phyloP scores from a whole-genome alignment of 176 grass and related monocot genomes.

The Oryza australiensis region DNA sequence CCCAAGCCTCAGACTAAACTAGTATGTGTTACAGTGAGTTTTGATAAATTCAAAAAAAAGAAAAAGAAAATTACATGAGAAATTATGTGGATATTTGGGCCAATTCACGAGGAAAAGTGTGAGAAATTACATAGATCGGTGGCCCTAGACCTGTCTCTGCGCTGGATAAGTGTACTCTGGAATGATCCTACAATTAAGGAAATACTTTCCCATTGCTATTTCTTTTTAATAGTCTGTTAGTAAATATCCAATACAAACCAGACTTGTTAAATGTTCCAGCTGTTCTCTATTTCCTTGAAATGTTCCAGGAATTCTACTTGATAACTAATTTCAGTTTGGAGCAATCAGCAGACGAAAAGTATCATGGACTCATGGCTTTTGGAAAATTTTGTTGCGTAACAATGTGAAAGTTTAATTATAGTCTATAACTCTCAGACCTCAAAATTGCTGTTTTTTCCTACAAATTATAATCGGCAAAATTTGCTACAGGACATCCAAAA shows the following conservation, averaged over 20 bases:
- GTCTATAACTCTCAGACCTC: neutral
- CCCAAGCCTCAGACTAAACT: neutral
- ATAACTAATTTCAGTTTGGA: neutral
- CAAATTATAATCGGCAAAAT: neutral
- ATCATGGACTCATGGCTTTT: neutral
- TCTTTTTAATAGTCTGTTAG: neutral
- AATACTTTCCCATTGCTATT: neutral
- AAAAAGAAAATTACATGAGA: neutral
- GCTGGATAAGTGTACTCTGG: neutral
- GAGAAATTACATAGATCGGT: too few species aligned
- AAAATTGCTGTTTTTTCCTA: neutral
- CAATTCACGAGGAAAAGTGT: too few species aligned
- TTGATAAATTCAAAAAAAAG: neutral
- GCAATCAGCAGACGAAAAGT: neutral
- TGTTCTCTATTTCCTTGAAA: neutral
- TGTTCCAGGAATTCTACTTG: neutral
- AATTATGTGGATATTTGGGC: too few species aligned
- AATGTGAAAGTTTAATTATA: neutral
- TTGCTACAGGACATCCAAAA: too few species aligned
- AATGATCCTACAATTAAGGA: neutral
- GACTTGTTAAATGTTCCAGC: neutral
- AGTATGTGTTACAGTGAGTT: neutral
- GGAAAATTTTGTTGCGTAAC: neutral
- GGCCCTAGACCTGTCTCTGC: neutral
- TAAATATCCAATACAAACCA: neutral